Evolutionary conservation across 495 filamentous ascomycete genomes (phyloP), one percentile per base, ranked within the genome.

Genomic region (Aspergillus nidulans): DNA sequence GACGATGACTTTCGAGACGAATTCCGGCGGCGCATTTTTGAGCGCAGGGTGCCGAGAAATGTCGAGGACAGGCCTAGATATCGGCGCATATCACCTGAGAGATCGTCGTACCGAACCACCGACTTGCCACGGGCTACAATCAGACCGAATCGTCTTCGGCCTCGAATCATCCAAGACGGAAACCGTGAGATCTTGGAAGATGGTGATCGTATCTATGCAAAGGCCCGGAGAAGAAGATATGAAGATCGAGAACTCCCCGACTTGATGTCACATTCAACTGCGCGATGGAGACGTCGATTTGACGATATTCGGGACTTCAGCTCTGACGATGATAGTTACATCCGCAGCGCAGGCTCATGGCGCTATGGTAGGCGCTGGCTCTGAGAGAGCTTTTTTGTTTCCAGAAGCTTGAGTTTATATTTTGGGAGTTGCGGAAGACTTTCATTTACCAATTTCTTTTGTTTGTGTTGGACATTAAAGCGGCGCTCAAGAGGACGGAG

Each of bases 111-210:
- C 16, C 32, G 19, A 13, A 56, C 16, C 23, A 24, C 38, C 25
- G 28, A 38, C 36, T 25, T 24, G 6, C 36, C 53, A 21, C 38
- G 45, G 20, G 9, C 41, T 34, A 10, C 28, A 15, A n/a, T 12
- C 36, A 34, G 32, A 6, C 12, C 25, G 18, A 20, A 30, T 26
- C 53, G 38, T 30, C 32, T 30, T 24, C 52, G 52, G 28, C 59
- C 63, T 28, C 45, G 45, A 12, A 62, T 66, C 6, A 63, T 66
- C 24, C 60, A 63, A 41, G 60, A 63, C 4, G 63, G 63, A 9
- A 47, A 58, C 15, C 49, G 55, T 24, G 55, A 63, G 10, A 51
- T 66, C 10, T 52, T 44, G 48, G 55, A 56, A 42, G 55, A 39
- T n/a, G 59, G 55, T n/a, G 52, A 59, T 16, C 52, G 53, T 30